Base-by-base conservation (phyloP, 2,329 filamentous ascomycete genomes). In the Penicillium corylophilum region DNA sequence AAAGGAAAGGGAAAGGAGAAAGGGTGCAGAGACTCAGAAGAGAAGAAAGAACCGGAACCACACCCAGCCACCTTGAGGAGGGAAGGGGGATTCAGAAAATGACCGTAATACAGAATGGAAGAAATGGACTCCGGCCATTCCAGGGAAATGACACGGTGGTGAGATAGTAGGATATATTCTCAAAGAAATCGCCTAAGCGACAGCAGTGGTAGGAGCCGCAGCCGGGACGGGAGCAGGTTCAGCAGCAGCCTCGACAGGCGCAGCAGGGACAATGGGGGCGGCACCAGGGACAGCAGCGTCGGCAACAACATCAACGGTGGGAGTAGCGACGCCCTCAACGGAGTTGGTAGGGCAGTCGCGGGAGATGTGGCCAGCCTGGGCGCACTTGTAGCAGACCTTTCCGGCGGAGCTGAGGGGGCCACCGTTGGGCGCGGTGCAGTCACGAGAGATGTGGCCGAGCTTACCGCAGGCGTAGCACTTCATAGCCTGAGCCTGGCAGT, bases 301-400 rank as follows among this genome's bases (percentile, higher is more conserved):
- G 23, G 70, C 64, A 44, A 61, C 55, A 28, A 62, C 54, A 23
- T 59, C 52, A 28, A 59, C 46, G 33, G 64, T 50, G 20, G 60
- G 53, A 51, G 62, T 55, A 48, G 63, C 57, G 46, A 63, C 50
- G 41, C 63, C 48, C 33, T 54, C 46, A 42, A 71, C 68, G 39
- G 76, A 31, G 62, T 84, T 87, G 86, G 84, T 91, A 74, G 91
- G 88, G 80, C 94, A 96, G 65, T 97, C 93, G 58, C 93, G 88
- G 53, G 90, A 95, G 75, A 97, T 97, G 77, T 97, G 93, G 47
- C 94, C 94, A 52, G 91, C 85, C 79, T 96, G 89, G 61, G 93
- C 90, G 72, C 94, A 99, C 74, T 92, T 88, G 80, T 99, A 99
- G 84, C 94, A 99, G 60, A 92, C 96, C 85, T 97, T 99, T 70